phyloP scores from a whole-genome alignment of 148 eudicot species.

The Hydrangea macrophylla region DNA sequence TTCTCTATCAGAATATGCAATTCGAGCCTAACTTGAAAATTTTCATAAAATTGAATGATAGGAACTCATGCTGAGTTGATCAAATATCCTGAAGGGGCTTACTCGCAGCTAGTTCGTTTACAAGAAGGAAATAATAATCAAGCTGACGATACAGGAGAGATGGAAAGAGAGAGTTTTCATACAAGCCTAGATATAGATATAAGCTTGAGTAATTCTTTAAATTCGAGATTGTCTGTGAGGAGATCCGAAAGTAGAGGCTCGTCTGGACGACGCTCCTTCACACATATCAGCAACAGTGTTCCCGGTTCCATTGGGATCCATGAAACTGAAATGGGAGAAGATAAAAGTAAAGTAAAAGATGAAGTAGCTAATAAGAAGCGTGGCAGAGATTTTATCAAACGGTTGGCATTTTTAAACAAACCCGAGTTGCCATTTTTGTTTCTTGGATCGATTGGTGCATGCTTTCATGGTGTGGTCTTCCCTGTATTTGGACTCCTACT shows the following conservation, averaged over 20 bases:
- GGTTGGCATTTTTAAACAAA: constrained; percentile 57
- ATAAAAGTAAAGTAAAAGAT: not conserved
- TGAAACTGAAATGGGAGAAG: constrained; percentile 25
- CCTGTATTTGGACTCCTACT: constrained; percentile 65
- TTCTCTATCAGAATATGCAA: too few species aligned
- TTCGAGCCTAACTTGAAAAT: too few species aligned
- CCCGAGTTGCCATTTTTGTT: constrained; percentile 60
- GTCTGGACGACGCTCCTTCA: constrained; percentile 44
- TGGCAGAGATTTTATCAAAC: constrained; percentile 33
- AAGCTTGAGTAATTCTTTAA: constrained; percentile 39
- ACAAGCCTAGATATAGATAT: constrained; percentile 20
- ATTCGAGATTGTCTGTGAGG: constrained; percentile 38
- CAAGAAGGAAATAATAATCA: constrained; percentile 52
- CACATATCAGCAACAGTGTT: constrained; percentile 24
- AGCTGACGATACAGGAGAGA: constrained; percentile 23
- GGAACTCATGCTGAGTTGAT: constrained; percentile 71
- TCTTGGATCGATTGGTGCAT: constrained; percentile 64
- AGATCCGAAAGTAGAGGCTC: constrained; percentile 63
- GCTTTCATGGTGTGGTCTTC: constrained; percentile 53
- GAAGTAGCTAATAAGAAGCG: constrained; percentile 23
- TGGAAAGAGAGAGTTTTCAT: constrained; percentile 23
- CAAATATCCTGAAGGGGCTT: constrained; percentile 62
- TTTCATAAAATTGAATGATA: constrained; percentile 21
- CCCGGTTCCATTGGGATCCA: constrained; percentile 34
- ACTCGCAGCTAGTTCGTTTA: constrained; percentile 63